These are phyloP conservation scores for Ascochyta fabae DNA, from an alignment of 2,329 filamentous ascomycete species.

Conservation along the genomic window DNA sequence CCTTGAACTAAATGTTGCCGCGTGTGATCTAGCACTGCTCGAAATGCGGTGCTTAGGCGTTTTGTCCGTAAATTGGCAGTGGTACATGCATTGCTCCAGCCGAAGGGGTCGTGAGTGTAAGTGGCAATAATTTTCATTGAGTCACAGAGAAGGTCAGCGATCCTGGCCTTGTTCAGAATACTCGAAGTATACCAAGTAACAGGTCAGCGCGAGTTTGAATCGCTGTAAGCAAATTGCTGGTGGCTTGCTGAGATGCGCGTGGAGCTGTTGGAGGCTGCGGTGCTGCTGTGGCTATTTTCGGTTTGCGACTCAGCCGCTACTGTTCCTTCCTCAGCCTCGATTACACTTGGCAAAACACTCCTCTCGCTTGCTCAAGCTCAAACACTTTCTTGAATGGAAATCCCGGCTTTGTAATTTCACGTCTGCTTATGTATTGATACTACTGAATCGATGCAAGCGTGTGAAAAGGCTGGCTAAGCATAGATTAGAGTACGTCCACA, in stretches of 20 bases:
- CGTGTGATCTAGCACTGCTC: not conserved
- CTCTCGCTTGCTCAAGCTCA: not conserved
- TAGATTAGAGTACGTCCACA: not conserved
- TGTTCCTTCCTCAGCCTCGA: not conserved
- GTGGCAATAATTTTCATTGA: not conserved
- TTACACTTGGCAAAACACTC: not conserved
- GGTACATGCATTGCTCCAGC: not conserved
- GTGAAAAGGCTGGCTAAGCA: not conserved
- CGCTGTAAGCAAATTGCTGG: not conserved
- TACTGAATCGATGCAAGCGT: not conserved
- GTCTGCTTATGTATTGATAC: not conserved
- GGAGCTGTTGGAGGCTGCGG: not conserved
- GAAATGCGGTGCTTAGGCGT: not conserved
- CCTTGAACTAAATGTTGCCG: not conserved
- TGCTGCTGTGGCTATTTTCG: slow-evolving; percentile 1
- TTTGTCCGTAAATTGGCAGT: not conserved
- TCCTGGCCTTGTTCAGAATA: not conserved
- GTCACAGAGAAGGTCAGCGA: not conserved
- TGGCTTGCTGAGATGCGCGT: slow-evolving; percentile 10
- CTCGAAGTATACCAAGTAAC: not conserved
- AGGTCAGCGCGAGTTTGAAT: not conserved
- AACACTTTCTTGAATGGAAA: too few species aligned
- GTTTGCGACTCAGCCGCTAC: slow-evolving; percentile 8
- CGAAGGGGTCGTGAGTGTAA: not conserved
- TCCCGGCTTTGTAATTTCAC: too few species aligned